phyloP scores from a whole-genome alignment of 1,284 basidiomycete genomes.

The Ganoderma meredithae region DNA sequence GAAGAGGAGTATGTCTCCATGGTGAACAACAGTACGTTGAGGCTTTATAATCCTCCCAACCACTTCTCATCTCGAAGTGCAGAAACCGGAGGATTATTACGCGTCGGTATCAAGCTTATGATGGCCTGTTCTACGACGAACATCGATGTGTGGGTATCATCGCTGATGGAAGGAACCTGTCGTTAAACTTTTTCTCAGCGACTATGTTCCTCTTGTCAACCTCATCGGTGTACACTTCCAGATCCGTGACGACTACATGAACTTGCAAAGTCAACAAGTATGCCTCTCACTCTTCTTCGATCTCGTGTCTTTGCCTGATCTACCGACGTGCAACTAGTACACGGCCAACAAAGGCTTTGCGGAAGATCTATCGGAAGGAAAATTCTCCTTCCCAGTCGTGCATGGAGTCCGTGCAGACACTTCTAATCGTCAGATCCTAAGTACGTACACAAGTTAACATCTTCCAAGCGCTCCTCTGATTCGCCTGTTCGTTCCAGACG shows the following conservation, averaged over 20 bases:
- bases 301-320: neutral
- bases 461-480: neutral
- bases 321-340: conserved; percentile 64
- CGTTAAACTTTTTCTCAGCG: conserved; percentile 44
- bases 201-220: conserved; percentile 93
- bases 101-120: conserved; percentile 96
- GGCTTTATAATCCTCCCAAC: conserved; percentile 18
- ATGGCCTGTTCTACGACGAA: conserved; percentile 84
- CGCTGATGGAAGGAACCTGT: neutral
- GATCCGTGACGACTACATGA: conserved; percentile 98
- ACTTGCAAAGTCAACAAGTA: conserved; percentile 88
- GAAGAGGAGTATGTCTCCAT: conserved; percentile 96
- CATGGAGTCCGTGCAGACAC: conserved; percentile 85
- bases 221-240: conserved; percentile 96
- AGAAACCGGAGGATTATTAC: conserved; percentile 97
- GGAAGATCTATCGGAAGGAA: conserved; percentile 95
- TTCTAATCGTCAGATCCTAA: conserved; percentile 81
- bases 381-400: conserved; percentile 95
- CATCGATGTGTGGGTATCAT: conserved; percentile 57
- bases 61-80: conserved; percentile 4
- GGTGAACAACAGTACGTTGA: conserved; percentile 91
- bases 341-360: conserved; percentile 93
- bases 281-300: neutral
- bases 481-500: conserved; percentile 58
- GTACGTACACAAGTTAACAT: conserved; percentile 53